Evolutionary conservation across 768 basidiomycete genomes (phyloP).

Genomic region (Tulasnella calospora): DNA sequence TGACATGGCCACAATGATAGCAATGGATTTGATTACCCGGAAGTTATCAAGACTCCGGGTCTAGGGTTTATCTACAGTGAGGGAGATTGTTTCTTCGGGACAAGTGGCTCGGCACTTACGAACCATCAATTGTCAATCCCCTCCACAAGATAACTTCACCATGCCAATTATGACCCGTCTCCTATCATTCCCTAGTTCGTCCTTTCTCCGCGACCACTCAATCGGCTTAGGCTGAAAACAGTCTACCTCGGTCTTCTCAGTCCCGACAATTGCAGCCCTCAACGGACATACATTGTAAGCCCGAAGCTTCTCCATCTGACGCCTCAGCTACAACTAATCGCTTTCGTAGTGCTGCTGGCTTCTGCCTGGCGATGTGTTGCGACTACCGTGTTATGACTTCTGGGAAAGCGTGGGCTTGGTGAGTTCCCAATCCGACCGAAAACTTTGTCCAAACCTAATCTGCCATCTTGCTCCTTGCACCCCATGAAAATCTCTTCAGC

Average conservation of each 20-base stretch:
- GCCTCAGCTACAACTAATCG: background rate
- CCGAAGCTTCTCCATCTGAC: constrained; percentile 35
- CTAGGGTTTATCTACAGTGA: constrained; percentile 28
- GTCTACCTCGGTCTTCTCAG: constrained; percentile 38
- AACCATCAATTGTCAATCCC: constrained; percentile 40
- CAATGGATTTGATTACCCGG: constrained; percentile 57
- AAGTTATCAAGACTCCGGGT: constrained; percentile 36
- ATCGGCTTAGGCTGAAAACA: background rate
- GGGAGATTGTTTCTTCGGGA: constrained; percentile 53
- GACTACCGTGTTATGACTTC: constrained; percentile 38
- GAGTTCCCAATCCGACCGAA: background rate
- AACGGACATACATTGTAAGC: constrained; percentile 54
- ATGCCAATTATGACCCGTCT: constrained; percentile 68
- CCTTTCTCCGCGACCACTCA: background rate
- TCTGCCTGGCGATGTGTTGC: constrained; percentile 41
- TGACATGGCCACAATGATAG: background rate
- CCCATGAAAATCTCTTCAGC: background rate
- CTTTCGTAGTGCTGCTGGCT: constrained; percentile 38
- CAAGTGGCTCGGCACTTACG: constrained; percentile 28
- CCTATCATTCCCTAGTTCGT: constrained; percentile 70
- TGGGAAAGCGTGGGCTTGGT: constrained; percentile 39
- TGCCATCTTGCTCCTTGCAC: background rate
- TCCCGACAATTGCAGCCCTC: constrained; percentile 56
- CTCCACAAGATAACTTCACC: constrained; percentile 51
- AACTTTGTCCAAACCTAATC: constrained; percentile 13